Base-by-base conservation (phyloP, 495 filamentous ascomycete species). In the Penicillium egyptiacum region DNA sequence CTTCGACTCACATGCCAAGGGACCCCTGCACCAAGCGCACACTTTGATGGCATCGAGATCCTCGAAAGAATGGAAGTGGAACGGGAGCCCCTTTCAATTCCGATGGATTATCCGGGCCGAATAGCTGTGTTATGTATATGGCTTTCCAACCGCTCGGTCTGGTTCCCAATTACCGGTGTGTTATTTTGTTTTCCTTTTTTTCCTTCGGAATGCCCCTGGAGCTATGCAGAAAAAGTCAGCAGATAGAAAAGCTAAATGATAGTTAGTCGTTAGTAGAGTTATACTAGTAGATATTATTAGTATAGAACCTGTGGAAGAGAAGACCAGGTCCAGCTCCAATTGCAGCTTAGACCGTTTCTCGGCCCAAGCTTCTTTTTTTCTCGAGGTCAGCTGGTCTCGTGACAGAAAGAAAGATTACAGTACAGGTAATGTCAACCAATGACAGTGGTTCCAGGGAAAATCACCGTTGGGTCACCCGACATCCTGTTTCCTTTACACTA, bases 401-500 rank as follows among this genome's bases (percentile, higher is more conserved):
- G 50, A 52, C 23, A 40, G 25, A 2, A 35, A 19, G 39, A 22
- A 22, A 22, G 40, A 22, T 47, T 47, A 47, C 44, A n/a, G 44
- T 48, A 48, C 41, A 43, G 5, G 5, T 30, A 28, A 39, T 14
- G 8, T 31, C 35, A 48, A 45, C 65, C 67, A 67, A 70, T 67
- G 1, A 62, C 10, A 43, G 1, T 5, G 37, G 35, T 60, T 60
- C 55, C 44, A 57, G 64, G 50, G 57, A 64, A 69, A 71, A 71
- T 59, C 59, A 64, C 57, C 51, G 55, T 47, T 62, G 66, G 66
- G 66, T 71, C 69, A 69, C 64, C 66, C 66, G 69, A 71, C 66
- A 62, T 52, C 22, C 30, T 22, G 16, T 17, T 16, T 53, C 23
- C 11, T 26, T 54, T 19, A 5, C 26, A 26, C 31, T 35, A 37